Base-by-base conservation (phyloP, 495 filamentous ascomycete genomes). In the Polyplosphaeria fusca region DNA sequence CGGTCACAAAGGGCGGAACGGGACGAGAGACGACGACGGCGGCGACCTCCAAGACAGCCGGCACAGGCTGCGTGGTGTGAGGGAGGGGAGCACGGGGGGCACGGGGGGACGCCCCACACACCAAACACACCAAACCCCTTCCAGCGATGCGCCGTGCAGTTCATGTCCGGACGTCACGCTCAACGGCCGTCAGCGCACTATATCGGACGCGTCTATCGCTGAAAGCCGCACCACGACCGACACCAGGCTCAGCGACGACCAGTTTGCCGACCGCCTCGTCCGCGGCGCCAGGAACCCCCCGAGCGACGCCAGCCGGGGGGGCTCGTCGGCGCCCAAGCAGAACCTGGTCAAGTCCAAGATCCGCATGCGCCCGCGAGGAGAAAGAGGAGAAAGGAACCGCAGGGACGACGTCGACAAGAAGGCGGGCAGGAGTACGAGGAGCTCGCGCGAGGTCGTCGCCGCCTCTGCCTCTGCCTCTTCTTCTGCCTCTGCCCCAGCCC, bases 271-370 rank as follows among this genome's bases (percentile, higher is more conserved):
- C 18, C 45, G 35, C 37, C 47, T 65, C 0, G 44, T 22, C 19
- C 47, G 46, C 23, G 62, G 62, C 30, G 52, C 57, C 16, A 52
- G 24, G 47, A 22, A 40, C 16, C 44, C 41, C 18, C 14, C 30
- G 30, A 20, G 22, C 26, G 37, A 41, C 16, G 23, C 43, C 5
- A 22, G 24, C 32, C 14, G 39, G 9, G 28, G 45, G 45, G 25
- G 50, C 7, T 27, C 46, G 9, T n/a, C 51, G 11, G 55, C 39
- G 20, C 4, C 47, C 44, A 64, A 60, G 39, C 60, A 42, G 16
- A 64, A 53, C 27, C 18, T 65, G 13, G 62, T 65, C 25, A 61
- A 65, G 19, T 47, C 51, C 13, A 65, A 61, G 26, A 58, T 65
- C 12, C 50, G 57, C n/a, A 65, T 65, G 62, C 35, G 62, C 19